These are phyloP conservation scores for Sporobolomyces phaffii DNA, from an alignment of 768 basidiomycete genomes.

Conservation along the genomic window DNA sequence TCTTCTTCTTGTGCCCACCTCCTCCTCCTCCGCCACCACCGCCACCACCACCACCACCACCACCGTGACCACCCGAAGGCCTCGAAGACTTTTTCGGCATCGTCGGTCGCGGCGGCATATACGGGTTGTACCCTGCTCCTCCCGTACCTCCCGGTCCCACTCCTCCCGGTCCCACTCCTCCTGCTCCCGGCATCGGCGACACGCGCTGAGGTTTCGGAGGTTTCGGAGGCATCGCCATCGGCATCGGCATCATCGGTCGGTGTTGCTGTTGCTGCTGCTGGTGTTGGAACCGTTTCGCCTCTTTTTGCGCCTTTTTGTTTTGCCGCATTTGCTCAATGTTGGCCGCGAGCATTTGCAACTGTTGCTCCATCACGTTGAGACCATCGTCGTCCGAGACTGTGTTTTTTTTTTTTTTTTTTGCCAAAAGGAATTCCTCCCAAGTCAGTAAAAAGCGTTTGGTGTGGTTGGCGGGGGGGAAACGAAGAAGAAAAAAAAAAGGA, in stretches of 20 bases:
- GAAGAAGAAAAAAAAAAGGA: background rate
- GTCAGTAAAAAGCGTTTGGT: no score
- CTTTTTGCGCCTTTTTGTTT: conserved; percentile 67
- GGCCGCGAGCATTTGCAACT: conserved; percentile 70
- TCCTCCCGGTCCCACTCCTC: no score
- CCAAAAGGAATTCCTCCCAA: no score
- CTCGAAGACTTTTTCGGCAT: conserved; percentile 20
- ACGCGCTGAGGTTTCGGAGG: conserved; percentile 22
- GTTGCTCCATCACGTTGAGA: conserved; percentile 69
- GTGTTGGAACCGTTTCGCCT: conserved; percentile 50
- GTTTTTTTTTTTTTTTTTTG: no score
- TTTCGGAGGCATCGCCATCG: conserved; percentile 16
- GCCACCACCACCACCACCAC: no score
- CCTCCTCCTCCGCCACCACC: conserved; percentile 14
- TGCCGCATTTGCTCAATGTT: conserved; percentile 59
- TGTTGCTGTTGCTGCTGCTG: conserved; percentile 8
- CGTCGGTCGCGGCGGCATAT: background rate
- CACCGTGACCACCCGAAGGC: conserved; percentile 1
- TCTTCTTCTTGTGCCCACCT: conserved; percentile 30
- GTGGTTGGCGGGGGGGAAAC: no score
- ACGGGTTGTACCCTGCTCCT: conserved; percentile 29
- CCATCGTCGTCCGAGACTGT: conserved; percentile 44
- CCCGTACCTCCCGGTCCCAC: no score
- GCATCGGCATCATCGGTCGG: conserved; percentile 13
- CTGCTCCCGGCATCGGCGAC: background rate